A percentile compares a stretch with the other conserved stretches of the same genome.
phyloP scores from a whole-genome alignment of 345 rosid genomes.

The Eutrema heterophyllum region DNA sequence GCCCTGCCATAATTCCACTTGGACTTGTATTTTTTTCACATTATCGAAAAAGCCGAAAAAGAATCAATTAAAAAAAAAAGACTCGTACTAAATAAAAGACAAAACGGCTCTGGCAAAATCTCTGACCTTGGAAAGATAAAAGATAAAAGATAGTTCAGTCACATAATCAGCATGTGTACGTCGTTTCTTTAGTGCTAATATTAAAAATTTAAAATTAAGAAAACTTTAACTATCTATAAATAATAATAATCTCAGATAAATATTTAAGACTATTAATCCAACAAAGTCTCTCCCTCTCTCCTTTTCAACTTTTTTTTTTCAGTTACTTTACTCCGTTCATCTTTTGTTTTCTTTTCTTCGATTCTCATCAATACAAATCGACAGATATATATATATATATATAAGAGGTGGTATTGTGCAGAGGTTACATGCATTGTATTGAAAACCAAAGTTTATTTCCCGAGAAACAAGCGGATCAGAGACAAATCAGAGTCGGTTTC shows the following conservation, averaged over 20 bases:
- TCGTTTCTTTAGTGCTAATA: constrained; percentile 37
- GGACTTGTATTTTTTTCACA: constrained; percentile 33
- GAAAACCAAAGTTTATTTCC: constrained; percentile 13
- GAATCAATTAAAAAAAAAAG: not conserved
- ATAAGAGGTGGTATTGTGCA: not conserved
- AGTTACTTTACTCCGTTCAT: constrained; percentile 33
- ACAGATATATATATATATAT: constrained; percentile 5
- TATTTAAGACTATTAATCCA: constrained; percentile 25
- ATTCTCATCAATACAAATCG: constrained; percentile 25
- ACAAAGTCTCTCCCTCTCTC: constrained; percentile 26
- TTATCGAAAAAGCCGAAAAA: constrained; percentile 21
- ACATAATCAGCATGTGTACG: constrained; percentile 91
- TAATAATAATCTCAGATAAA: constrained; percentile 13
- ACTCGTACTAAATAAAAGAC: constrained; percentile 31
- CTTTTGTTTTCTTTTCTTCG: constrained; percentile 4
- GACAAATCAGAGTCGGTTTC: constrained; percentile 13
- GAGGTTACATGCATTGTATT: constrained; percentile 34
- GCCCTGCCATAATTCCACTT: constrained; percentile 27
- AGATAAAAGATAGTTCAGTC: constrained; percentile 57
- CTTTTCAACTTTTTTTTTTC: constrained; percentile 24
- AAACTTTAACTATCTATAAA: constrained; percentile 1
- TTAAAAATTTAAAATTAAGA: not conserved
- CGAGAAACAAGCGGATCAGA: constrained; percentile 20
- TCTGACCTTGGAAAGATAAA: constrained; percentile 62
- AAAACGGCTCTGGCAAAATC: constrained; percentile 49